Evolutionary conservation across 2,329 filamentous ascomycete species (phyloP).

Genomic region (Cercospora zeae-maydis): DNA sequence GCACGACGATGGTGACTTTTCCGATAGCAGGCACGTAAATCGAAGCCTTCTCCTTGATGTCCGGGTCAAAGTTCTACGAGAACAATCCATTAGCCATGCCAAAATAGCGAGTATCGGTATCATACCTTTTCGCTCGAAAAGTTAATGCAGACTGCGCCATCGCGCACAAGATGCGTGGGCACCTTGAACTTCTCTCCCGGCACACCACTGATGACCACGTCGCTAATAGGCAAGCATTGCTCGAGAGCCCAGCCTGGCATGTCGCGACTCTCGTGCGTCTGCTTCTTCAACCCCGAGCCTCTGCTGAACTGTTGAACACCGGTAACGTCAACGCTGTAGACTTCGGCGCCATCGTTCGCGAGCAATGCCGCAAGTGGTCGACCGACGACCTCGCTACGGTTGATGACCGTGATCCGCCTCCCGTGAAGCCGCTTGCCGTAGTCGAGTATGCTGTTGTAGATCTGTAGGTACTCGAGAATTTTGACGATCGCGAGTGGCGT

Average conservation of each 20-base stretch:
- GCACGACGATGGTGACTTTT: conserved; percentile 92
- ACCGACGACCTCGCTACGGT: conserved; percentile 92
- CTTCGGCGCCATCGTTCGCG: conserved; percentile 91
- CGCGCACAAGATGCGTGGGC: conserved; percentile 73
- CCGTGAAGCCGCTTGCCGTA: conserved; percentile 92
- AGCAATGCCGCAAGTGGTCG: conserved; percentile 86
- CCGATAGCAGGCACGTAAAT: conserved; percentile 97
- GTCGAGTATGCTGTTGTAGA: conserved; percentile 92
- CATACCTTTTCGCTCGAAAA: conserved; percentile 82
- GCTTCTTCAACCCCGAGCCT: conserved; percentile 79
- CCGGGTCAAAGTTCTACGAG: conserved; percentile 73
- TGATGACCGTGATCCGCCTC: conserved; percentile 93
- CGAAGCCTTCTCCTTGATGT: conserved; percentile 90
- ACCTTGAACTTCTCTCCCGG: conserved; percentile 88
- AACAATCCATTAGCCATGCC: conserved; percentile 2
- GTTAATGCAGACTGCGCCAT: conserved; percentile 97
- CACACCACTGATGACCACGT: conserved; percentile 92
- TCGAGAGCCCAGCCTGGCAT: conserved; percentile 75
- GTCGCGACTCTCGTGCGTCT: conserved; percentile 80
- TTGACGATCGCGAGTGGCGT: conserved; percentile 95
- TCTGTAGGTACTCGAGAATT: conserved; percentile 89
- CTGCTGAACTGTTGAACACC: conserved; percentile 90
- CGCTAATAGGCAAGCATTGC: conserved; percentile 79
- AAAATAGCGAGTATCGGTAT: not conserved
- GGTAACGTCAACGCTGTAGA: conserved; percentile 91